phyloP scores from a whole-genome alignment of 2,329 filamentous ascomycete species.

The Monosporascus sp. region DNA sequence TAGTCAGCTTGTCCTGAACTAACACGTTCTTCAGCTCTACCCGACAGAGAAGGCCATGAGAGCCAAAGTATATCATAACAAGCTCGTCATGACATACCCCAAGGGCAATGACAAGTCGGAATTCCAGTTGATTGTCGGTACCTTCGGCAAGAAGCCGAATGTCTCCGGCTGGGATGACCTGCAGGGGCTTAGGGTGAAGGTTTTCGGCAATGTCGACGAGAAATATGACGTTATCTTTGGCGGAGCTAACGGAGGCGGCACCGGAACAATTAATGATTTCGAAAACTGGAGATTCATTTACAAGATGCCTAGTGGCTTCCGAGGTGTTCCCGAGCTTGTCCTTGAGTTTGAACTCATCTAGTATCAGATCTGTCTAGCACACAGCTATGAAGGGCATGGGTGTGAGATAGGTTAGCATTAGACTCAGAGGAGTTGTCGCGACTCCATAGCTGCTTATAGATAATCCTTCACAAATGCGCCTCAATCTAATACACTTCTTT shows the following conservation, averaged over 20 bases:
- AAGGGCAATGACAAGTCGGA: constrained; percentile 40
- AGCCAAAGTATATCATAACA: constrained; percentile 33
- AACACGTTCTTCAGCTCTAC: constrained; percentile 24
- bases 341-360: constrained; percentile 1
- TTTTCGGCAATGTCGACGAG: constrained; percentile 38
- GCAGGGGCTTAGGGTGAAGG: constrained; percentile 38
- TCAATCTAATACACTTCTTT: no score
- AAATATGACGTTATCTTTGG: constrained; percentile 36
- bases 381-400: no score
- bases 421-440: no score
- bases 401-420: no score
- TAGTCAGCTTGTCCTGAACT: background rate
- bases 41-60: constrained; percentile 35
- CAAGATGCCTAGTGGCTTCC: constrained; percentile 5
- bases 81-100: constrained; percentile 48
- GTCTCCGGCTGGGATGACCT: constrained; percentile 42
- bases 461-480: no score
- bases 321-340: background rate
- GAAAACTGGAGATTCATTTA: constrained; percentile 34
- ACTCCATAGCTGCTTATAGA: no score
- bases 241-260: constrained; percentile 31
- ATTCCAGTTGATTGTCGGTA: constrained; percentile 46
- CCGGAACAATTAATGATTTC: constrained; percentile 30
- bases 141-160: constrained; percentile 37
- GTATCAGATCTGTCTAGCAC: background rate